Percentiles rank a stretch among this genome's conserved stretches.
Evolutionary conservation across 108 stramenopile genomes (phyloP).

Genomic region (Pseudonitzschia multistriata): DNA sequence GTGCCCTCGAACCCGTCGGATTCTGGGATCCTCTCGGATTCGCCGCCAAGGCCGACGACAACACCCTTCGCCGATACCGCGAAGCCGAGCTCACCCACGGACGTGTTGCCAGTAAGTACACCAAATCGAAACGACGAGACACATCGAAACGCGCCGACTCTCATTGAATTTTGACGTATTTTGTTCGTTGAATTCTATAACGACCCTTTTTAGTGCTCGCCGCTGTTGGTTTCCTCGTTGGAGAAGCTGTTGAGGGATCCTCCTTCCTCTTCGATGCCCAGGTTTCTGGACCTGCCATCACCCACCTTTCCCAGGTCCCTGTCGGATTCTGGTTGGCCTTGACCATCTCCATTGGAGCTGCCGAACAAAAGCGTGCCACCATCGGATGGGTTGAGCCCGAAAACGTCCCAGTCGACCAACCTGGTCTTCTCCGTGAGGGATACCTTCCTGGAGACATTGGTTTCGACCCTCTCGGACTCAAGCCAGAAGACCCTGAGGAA

Average conservation of each 20-base stretch:
- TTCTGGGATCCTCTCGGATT: conserved; percentile 74
- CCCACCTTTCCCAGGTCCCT: conserved; percentile 80
- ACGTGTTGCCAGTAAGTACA: conserved; percentile 50
- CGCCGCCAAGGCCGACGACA: conserved; percentile 67
- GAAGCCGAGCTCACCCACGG: conserved; percentile 89
- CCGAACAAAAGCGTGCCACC: conserved; percentile 57
- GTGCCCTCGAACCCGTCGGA: conserved; percentile 55
- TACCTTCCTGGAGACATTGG: conserved; percentile 76
- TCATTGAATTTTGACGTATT: background rate
- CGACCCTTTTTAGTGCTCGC: conserved; percentile 40
- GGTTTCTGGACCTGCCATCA: conserved; percentile 87
- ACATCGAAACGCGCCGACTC: too few relatives aligned
- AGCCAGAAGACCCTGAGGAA: conserved; percentile 56
- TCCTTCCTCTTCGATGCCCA: conserved; percentile 78
- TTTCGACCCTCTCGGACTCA: conserved; percentile 78
- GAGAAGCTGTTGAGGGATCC: conserved; percentile 71
- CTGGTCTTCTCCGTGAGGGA: conserved; percentile 58
- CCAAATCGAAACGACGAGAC: conserved; percentile 40
- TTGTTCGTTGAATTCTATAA: background rate
- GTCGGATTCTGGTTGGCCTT: conserved; percentile 46
- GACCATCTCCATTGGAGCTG: conserved; percentile 54
- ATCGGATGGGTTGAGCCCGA: conserved; percentile 74
- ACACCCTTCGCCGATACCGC: conserved; percentile 78
- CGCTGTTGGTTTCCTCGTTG: conserved; percentile 65
- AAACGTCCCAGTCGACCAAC: conserved; percentile 45